Percentiles rank a stretch among this genome's conserved stretches.
phyloP scores from a whole-genome alignment of 108 stramenopile species.

The Skeletonema potamos region DNA sequence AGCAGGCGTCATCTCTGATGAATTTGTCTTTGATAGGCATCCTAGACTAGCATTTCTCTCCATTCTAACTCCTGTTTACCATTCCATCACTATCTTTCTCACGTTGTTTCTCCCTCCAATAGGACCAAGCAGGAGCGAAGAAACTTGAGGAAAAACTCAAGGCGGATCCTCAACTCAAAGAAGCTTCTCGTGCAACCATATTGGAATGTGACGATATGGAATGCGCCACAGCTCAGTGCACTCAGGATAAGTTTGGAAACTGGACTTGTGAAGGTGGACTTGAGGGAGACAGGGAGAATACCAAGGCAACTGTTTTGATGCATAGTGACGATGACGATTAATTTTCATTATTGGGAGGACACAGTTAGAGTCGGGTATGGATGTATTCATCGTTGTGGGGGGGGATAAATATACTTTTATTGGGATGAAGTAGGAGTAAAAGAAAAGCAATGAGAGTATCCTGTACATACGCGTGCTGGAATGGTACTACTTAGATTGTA shows the following conservation, averaged over 20 bases:
- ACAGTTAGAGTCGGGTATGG: too few relatives aligned
- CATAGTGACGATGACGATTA: constrained; percentile 31
- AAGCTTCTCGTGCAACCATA: constrained; percentile 23
- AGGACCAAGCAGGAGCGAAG: constrained; percentile 1
- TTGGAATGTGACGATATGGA: constrained; percentile 29
- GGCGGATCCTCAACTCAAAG: constrained; percentile 11
- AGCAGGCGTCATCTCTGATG: too few relatives aligned
- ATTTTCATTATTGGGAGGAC: not conserved
- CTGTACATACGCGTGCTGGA: not conserved
- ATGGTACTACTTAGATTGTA: not conserved
- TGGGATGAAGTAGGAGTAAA: not conserved
- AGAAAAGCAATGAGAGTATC: not conserved
- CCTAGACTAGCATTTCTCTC: not conserved
- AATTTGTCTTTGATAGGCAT: too few relatives aligned
- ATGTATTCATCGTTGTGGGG: too few relatives aligned
- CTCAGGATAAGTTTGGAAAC: not conserved
- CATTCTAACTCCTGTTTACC: not conserved
- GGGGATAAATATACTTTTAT: too few relatives aligned
- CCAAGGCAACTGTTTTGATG: constrained; percentile 25
- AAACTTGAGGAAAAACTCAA: constrained; percentile 13
- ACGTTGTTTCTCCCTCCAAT: not conserved
- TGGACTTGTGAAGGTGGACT: constrained; percentile 29
- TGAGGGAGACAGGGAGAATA: constrained; percentile 12
- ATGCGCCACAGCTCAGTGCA: constrained; percentile 19
- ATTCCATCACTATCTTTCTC: not conserved